Percentiles rank a stretch among this genome's conserved stretches.
Evolutionary conservation across 805 yeast genomes (phyloP).

Genomic region (Pichia ethanolica): DNA sequence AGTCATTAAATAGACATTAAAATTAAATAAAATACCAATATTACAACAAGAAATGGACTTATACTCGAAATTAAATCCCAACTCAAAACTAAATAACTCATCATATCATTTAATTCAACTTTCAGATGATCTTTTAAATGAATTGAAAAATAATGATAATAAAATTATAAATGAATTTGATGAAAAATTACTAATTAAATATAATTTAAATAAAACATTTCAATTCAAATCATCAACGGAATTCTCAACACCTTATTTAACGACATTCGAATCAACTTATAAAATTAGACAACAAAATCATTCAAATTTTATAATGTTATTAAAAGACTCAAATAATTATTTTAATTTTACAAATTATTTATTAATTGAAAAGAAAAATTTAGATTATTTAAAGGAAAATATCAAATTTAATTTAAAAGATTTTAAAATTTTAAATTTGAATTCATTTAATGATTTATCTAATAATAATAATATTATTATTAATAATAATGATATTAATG

Average conservation of each 20-base stretch:
- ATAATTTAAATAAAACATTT: constrained; percentile 13
- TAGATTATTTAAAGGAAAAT: neutral
- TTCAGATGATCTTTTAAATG: constrained; percentile 1
- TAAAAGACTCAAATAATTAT: constrained; percentile 16
- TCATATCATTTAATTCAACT: constrained; percentile 8
- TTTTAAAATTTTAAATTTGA: neutral
- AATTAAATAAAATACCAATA: neutral
- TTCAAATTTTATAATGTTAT: constrained; percentile 69
- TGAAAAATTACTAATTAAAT: neutral
- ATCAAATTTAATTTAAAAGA: neutral
- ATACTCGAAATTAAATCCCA: constrained; percentile 20
- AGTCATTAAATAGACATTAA: neutral
- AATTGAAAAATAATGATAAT: neutral
- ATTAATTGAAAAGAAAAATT: constrained; percentile 2
- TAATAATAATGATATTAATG: neutral
- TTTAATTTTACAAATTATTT: constrained; percentile 6
- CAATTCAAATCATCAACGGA: constrained; percentile 16
- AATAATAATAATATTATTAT: neutral
- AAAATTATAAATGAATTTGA: neutral
- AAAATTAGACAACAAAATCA: constrained; percentile 73
- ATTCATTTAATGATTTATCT: neutral
- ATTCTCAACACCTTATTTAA: constrained; percentile 41
- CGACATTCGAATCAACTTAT: constrained; percentile 55
- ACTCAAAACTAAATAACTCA: neutral
- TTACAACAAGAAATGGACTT: too few relatives aligned